Evolutionary conservation across 1,139 yeast genomes (phyloP).

Genomic region (Schizosaccharomyces versatilis): DNA sequence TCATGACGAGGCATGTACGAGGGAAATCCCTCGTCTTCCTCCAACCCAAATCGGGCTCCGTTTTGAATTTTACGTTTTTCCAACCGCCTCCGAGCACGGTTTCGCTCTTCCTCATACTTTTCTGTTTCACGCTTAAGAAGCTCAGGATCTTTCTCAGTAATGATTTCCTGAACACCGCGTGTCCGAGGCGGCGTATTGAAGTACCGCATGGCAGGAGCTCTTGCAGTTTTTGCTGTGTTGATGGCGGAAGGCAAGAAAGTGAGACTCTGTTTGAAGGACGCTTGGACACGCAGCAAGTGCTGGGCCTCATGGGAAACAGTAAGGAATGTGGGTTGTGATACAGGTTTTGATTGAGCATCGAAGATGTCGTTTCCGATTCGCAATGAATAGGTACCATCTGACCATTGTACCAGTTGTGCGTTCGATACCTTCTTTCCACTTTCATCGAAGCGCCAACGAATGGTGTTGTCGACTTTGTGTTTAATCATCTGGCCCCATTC

Average conservation of each 20-base stretch:
- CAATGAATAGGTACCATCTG: slow-evolving; percentile 69
- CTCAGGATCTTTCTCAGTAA: slow-evolving; percentile 1
- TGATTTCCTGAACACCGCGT: background rate
- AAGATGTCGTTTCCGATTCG: slow-evolving; percentile 75
- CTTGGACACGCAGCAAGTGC: background rate
- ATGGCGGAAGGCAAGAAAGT: background rate
- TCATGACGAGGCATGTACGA: background rate
- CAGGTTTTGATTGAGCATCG: slow-evolving; percentile 29
- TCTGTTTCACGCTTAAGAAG: slow-evolving; percentile 1
- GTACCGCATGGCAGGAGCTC: background rate
- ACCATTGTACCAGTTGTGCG: slow-evolving; percentile 81
- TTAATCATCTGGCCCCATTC: slow-evolving; percentile 10
- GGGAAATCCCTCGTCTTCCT: background rate
- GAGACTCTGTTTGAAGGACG: background rate
- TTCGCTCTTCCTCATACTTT: slow-evolving; percentile 2
- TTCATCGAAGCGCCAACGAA: slow-evolving; percentile 74
- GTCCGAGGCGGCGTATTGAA: background rate
- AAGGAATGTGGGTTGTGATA: background rate
- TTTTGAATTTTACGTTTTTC: background rate
- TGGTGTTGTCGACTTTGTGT: slow-evolving; percentile 43
- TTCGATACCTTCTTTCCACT: slow-evolving; percentile 43
- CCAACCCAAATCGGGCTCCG: background rate
- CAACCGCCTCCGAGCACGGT: slow-evolving; percentile 1
- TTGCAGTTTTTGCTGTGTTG: background rate
- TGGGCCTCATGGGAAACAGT: background rate